These are phyloP conservation scores for Cyclotella sp. DNA, from an alignment of 108 stramenopile species.

Conservation along the genomic window DNA sequence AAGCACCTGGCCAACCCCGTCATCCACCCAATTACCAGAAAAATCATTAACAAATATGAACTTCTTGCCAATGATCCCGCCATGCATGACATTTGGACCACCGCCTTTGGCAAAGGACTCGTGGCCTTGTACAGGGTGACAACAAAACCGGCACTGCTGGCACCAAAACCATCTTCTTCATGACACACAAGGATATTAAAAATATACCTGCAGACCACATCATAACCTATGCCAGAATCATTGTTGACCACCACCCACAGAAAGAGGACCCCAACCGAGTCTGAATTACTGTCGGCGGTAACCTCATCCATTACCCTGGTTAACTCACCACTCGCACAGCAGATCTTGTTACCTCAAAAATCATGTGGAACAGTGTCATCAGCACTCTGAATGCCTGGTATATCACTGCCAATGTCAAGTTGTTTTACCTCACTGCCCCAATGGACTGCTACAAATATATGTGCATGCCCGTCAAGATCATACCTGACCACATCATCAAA, in stretches of 20 bases:
- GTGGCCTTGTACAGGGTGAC: conserved; percentile 20
- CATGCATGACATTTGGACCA: background rate
- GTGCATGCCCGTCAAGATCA: conserved; percentile 26
- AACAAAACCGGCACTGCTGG: background rate
- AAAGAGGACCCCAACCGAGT: conserved; percentile 32
- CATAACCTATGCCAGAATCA: conserved; percentile 39
- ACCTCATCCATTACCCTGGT: conserved; percentile 15
- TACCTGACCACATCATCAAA: conserved; percentile 40
- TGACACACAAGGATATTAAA: conserved; percentile 14
- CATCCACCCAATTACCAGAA: conserved; percentile 8
- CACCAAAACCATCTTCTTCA: conserved; percentile 24
- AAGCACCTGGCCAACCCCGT: conserved; percentile 6
- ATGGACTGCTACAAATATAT: conserved; percentile 53
- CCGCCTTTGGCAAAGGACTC: conserved; percentile 23
- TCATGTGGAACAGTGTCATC: conserved; percentile 45
- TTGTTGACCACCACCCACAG: conserved; percentile 31
- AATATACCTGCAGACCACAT: conserved; percentile 21
- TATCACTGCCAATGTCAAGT: background rate
- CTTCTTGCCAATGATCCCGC: conserved; percentile 3
- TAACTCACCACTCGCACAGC: conserved; percentile 37
- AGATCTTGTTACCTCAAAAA: conserved; percentile 42
- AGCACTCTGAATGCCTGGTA: background rate
- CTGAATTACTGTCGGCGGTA: conserved; percentile 43
- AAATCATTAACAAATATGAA: conserved; percentile 11
- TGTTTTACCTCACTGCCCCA: background rate